Base-by-base conservation (phyloP, 257 asterid species). In the Jacaranda mimosifolia region DNA sequence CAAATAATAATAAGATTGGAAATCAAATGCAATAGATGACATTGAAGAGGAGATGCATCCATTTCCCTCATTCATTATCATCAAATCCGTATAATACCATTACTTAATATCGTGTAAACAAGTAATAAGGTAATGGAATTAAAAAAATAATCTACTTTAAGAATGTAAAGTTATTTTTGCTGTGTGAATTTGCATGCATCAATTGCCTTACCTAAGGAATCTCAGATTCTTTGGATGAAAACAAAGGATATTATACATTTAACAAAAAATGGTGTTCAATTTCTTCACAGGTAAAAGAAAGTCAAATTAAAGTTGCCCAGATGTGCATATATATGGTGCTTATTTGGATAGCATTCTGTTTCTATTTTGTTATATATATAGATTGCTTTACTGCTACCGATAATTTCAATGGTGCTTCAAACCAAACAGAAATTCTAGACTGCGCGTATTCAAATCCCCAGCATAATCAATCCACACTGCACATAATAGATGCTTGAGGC, bases 81-180 rank as follows among this genome's bases (percentile, higher is more conserved):
- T 58, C 65, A 40, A 60, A 11, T 26, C 32, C 36, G 52, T 43
- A 69, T 38, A 21, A 68, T 39, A 11, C 60, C 68, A 77, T 35
- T 39, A 65, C 40, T 56, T 19, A 40, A 3, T 7, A 40, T 40
- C 0, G 45, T 40, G 57, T 38, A 76, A 66, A 43, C 13, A 38
- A 64, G 0, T 18, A 26, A 9, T 64, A 19, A 51, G 7, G 7
- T 14, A 52, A 76, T 51, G 17, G 58, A 74, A 9, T 70, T 40
- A 0, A 1, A 67, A 10, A 67, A 10, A 6, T 4, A 36, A 18
- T 53, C 13, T 70, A 52, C 38, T 18, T 70, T 36, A 70, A 55
- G 64, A 52, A 53, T 70, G 38, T 39, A 53, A 10, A 40, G 45
- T 40, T 67, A 21, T 6, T 43, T 19, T 11, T 21, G 42, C 13